Evolutionary conservation across 306 rosid genomes (phyloP).

Genomic region (Herpetospermum pedunculosum): DNA sequence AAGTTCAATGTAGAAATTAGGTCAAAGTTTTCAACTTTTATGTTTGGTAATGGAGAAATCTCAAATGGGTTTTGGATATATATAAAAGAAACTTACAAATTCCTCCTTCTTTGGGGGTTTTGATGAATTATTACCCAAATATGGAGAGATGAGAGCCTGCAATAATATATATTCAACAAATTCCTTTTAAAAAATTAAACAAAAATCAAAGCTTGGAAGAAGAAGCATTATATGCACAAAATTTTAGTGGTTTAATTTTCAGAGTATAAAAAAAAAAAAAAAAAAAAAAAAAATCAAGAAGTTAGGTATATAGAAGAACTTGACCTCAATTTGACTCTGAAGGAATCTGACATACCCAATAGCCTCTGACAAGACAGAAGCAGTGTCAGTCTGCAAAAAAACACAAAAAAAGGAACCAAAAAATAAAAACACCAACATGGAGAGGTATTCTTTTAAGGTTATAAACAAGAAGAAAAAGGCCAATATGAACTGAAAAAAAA

Average conservation of each 20-base stretch:
- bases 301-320: constrained; percentile 16
- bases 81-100: neutral
- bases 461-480: neutral
- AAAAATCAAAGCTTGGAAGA: neutral
- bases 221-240: neutral
- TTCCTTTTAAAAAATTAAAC: neutral
- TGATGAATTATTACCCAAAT: neutral
- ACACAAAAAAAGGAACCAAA: constrained; percentile 14
- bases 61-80: neutral
- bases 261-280: constrained; percentile 10
- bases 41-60: neutral
- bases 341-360: constrained; percentile 83
- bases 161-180: neutral
- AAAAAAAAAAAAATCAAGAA: constrained; percentile 15
- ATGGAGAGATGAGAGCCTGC: constrained; percentile 45
- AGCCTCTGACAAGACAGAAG: constrained; percentile 83
- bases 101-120: neutral
- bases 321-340: constrained; percentile 82
- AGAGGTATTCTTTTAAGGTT: constrained; percentile 3
- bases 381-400: constrained; percentile 96
- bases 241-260: neutral
- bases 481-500: neutral
- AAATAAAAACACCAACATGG: neutral
- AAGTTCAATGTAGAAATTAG: neutral
- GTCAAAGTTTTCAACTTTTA: neutral